Conservation (phyloP, 2,329 filamentous ascomycete genomes). For the Ilyonectria sp. region DNA sequence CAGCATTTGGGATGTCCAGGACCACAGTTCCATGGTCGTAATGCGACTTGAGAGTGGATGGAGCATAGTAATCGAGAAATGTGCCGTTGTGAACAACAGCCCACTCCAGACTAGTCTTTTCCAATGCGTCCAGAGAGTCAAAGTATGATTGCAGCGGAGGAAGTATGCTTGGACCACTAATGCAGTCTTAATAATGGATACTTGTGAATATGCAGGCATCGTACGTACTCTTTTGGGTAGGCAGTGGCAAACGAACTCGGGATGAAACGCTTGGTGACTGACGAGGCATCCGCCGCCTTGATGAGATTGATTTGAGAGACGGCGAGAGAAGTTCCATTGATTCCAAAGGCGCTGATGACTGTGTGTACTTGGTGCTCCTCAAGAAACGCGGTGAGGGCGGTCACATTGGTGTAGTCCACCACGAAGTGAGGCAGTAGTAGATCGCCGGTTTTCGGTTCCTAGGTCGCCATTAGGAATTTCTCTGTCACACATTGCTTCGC, state of each 20-base stretch:
- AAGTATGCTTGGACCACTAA: slow-evolving; percentile 4
- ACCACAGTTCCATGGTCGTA: slow-evolving; percentile 11
- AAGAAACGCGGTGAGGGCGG: neutral
- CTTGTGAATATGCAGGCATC: neutral
- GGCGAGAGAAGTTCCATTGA: slow-evolving; percentile 1
- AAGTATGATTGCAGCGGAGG: slow-evolving; percentile 18
- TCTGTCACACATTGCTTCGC: neutral
- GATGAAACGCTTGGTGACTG: slow-evolving; percentile 10
- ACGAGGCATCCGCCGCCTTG: slow-evolving; percentile 6
- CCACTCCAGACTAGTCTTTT: slow-evolving; percentile 13
- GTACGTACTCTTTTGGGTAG: slow-evolving; percentile 5
- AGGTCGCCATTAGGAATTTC: too few relatives aligned
- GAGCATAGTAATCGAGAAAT: slow-evolving; percentile 18
- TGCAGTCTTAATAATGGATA: neutral
- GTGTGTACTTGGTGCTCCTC: slow-evolving; percentile 3
- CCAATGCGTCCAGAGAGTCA: slow-evolving; percentile 6
- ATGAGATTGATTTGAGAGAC: slow-evolving; percentile 9
- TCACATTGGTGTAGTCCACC: slow-evolving; percentile 7
- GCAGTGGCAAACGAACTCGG: slow-evolving; percentile 10
- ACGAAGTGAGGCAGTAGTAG: slow-evolving; percentile 9
- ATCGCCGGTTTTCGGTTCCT: neutral
- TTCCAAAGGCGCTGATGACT: slow-evolving; percentile 3
- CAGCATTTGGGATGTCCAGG: slow-evolving; percentile 7
- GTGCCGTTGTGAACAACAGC: slow-evolving; percentile 18
- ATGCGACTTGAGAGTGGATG: neutral